Evolutionary conservation across 2,329 filamentous ascomycete species (phyloP).

Genomic region (Fusarium agapanthi): DNA sequence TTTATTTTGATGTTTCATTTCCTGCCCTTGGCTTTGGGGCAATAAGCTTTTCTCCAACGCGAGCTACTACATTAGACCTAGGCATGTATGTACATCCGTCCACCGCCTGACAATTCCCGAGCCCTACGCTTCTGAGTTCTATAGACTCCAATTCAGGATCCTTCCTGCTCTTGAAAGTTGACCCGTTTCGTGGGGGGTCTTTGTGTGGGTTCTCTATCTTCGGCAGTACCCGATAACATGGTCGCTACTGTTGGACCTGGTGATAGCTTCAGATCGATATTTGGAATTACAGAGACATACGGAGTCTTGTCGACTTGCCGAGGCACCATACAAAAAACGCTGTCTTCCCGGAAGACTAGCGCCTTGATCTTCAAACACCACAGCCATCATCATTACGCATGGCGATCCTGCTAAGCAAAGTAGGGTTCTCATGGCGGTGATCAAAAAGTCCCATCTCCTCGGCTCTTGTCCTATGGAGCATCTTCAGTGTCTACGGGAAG

Average conservation of each 20-base stretch:
- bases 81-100: conserved; percentile 8
- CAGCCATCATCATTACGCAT: background rate
- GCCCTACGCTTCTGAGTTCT: conserved; percentile 11
- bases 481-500: background rate
- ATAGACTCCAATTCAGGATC: conserved; percentile 15
- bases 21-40: conserved; percentile 10
- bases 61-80: background rate
- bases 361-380: background rate
- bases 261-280: conserved; percentile 1
- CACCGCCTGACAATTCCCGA: background rate
- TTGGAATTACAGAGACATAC: conserved; percentile 2
- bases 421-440: background rate
- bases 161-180: background rate
- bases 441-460: background rate
- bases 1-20: background rate
- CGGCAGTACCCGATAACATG: background rate
- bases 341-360: conserved; percentile 3
- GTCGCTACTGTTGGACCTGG: background rate
- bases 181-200: background rate
- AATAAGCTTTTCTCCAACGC: conserved; percentile 32
- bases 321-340: background rate
- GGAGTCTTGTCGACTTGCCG: background rate
- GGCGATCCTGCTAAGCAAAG: background rate
- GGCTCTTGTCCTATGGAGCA: background rate
- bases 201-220: conserved; percentile 2